Conservation (phyloP, 2,329 filamentous ascomycete genomes). For the Apiospora sp. region DNA sequence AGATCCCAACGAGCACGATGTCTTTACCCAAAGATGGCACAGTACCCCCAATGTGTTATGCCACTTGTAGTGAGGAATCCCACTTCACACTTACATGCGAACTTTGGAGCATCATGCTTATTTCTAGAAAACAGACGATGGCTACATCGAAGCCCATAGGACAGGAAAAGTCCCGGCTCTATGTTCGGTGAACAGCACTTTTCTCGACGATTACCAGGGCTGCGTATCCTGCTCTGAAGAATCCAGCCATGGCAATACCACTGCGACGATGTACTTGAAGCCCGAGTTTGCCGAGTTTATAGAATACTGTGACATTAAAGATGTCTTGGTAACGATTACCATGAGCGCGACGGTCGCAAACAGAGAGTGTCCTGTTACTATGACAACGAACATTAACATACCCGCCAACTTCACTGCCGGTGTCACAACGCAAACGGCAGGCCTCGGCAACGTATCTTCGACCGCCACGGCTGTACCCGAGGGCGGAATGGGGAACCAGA, state of each 20-base stretch:
- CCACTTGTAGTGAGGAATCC: background rate
- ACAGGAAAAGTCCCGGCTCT: background rate
- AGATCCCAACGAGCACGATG: background rate
- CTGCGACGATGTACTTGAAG: background rate
- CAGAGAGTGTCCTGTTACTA: too few species aligned
- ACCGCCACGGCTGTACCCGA: too few species aligned
- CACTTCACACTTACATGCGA: background rate
- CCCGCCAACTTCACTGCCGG: background rate
- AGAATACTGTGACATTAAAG: background rate
- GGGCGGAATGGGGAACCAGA: too few species aligned
- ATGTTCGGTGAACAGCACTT: background rate
- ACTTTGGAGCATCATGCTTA: background rate
- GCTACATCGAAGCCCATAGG: too few species aligned
- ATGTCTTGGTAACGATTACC: background rate
- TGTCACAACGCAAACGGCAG: background rate
- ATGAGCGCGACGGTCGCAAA: background rate
- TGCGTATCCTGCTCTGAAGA: background rate
- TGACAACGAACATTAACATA: background rate
- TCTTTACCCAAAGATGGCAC: background rate
- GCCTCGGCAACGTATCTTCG: background rate
- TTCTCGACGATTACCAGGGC: background rate
- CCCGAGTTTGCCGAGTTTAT: background rate
- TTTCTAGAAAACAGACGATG: background rate
- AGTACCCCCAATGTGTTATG: background rate
- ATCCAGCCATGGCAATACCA: background rate